These are phyloP conservation scores for Plasmodium gaboni DNA, from an alignment of 169 alveolate species.

Conservation along the genomic window DNA sequence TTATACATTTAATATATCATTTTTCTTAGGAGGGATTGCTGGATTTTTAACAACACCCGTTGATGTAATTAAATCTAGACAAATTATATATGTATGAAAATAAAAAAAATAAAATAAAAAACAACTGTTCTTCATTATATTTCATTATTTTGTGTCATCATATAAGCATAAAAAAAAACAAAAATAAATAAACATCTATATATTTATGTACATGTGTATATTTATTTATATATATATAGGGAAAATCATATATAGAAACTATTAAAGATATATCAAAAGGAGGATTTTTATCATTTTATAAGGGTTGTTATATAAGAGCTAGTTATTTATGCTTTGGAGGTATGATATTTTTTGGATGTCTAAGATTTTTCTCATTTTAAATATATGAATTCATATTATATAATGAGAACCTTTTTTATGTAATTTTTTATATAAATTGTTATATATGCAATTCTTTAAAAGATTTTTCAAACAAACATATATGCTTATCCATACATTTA, in stretches of 20 bases:
- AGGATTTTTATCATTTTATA: conserved; percentile 59
- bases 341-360: conserved; percentile 50
- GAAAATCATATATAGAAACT: conserved; percentile 25
- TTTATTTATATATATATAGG: conserved; percentile 4
- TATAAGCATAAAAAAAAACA: no score
- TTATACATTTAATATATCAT: not conserved
- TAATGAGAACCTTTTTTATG: no score
- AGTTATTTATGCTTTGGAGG: conserved; percentile 65
- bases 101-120: not conserved
- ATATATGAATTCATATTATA: not conserved
- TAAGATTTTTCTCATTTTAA: conserved; percentile 51
- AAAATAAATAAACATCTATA: no score
- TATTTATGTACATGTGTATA: no score
- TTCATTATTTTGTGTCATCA: no score
- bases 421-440: no score
- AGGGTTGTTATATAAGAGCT: conserved; percentile 47
- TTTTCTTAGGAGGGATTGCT: conserved; percentile 94
- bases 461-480: no score
- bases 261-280: conserved; percentile 35
- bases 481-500: no score
- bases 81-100: conserved; percentile 92
- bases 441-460: no score
- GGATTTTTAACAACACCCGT: conserved; percentile 96
- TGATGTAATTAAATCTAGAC: conserved; percentile 96
- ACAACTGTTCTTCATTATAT: no score